These are phyloP conservation scores for Endogone sp. DNA, from an alignment of 192 early-diverging fungal genomes.

Conservation along the genomic window DNA sequence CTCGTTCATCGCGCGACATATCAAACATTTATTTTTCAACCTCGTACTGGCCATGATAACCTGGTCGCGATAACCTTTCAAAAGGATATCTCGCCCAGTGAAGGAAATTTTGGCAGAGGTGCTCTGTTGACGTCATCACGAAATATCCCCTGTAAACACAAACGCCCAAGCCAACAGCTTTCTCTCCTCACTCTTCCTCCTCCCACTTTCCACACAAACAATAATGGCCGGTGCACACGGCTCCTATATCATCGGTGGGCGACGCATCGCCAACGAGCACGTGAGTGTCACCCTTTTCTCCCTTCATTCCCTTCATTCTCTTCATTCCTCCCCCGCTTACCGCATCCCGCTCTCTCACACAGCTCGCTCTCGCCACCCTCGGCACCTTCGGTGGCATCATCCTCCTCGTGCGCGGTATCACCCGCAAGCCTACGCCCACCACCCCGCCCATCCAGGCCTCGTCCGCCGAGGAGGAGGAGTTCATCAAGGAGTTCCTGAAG, in stretches of 20 bases:
- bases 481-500: constrained; percentile 42
- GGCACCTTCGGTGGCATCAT: constrained; percentile 6
- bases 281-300: constrained; percentile 11
- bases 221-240: constrained; percentile 27
- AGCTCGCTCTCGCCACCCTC: constrained; percentile 2
- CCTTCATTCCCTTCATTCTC: background rate
- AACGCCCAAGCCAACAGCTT: too few relatives aligned
- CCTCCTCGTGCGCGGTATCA: constrained; percentile 14
- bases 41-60: too few relatives aligned
- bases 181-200: too few relatives aligned
- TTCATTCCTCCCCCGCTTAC: background rate
- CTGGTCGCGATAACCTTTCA: too few relatives aligned
- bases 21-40: too few relatives aligned
- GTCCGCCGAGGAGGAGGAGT: constrained; percentile 40
- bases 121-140: too few relatives aligned
- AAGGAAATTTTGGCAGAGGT: too few relatives aligned
- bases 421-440: constrained; percentile 21
- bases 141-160: too few relatives aligned
- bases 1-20: too few relatives aligned
- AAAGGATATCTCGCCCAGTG: too few relatives aligned
- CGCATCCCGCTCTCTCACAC: background rate
- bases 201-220: too few relatives aligned
- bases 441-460: constrained; percentile 39
- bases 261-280: constrained; percentile 23
- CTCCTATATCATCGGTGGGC: constrained; percentile 31